Evolutionary conservation across 176 grass and related monocot species (phyloP).

Genomic region (Rhynchospora breviuscula): DNA sequence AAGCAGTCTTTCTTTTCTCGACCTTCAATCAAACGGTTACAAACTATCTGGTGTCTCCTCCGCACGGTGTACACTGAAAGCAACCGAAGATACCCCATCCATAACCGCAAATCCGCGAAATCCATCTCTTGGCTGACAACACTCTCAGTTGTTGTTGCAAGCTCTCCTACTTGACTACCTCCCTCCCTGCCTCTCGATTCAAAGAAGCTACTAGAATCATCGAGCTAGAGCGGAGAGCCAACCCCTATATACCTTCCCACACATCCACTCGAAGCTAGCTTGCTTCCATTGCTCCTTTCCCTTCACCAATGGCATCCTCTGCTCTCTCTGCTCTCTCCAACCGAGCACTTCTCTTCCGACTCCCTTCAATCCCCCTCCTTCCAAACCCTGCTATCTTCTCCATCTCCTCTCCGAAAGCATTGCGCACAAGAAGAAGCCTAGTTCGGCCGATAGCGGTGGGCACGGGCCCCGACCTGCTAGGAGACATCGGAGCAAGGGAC

Average conservation of each 20-base stretch:
- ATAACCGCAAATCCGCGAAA: not conserved
- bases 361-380: not conserved
- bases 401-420: not conserved
- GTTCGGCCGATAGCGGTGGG: slow-evolving; percentile 27
- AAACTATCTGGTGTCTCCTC: not conserved
- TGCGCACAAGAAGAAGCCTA: not conserved
- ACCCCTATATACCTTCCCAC: not conserved
- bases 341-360: not conserved
- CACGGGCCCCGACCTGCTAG: slow-evolving; percentile 48
- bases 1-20: not conserved
- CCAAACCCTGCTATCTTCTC: not conserved
- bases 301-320: slow-evolving; percentile 20
- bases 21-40: not conserved
- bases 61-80: not conserved
- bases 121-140: not conserved
- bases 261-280: not conserved
- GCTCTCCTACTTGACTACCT: not conserved
- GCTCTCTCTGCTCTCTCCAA: not conserved
- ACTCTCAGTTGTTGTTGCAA: not conserved
- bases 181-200: slow-evolving; percentile 1
- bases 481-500: slow-evolving; percentile 62
- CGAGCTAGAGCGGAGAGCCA: not conserved
- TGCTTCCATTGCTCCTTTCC: not conserved
- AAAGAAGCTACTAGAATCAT: not conserved
- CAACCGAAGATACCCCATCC: not conserved